phyloP scores from a whole-genome alignment of 2,329 filamentous ascomycete species.

The Bipolaris oryzae region DNA sequence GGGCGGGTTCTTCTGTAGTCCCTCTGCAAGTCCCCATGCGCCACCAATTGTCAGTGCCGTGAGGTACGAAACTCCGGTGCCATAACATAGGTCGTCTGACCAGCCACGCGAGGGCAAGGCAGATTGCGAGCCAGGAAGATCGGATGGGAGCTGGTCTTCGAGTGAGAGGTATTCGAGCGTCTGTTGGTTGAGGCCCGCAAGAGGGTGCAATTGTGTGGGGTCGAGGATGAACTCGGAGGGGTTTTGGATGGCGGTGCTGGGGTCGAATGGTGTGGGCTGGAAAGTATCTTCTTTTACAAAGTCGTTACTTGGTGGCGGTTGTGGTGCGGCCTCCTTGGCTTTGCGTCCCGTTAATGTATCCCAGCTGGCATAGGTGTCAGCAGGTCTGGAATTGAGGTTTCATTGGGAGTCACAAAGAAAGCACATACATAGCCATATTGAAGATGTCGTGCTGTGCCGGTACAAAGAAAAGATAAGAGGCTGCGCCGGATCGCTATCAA shows the following conservation, averaged over 20 bases:
- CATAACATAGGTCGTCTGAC: constrained; percentile 98
- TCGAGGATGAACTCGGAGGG: constrained; percentile 91
- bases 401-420: not conserved
- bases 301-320: constrained; percentile 41
- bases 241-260: constrained; percentile 72
- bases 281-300: constrained; percentile 55
- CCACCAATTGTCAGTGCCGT: constrained; percentile 85
- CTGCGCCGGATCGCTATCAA: constrained; percentile 30
- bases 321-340: constrained; percentile 53
- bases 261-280: constrained; percentile 68
- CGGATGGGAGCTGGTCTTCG: constrained; percentile 87
- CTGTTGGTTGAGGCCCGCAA: constrained; percentile 90
- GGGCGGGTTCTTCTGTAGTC: constrained; percentile 71
- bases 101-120: constrained; percentile 94
- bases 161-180: constrained; percentile 93
- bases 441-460: constrained; percentile 20
- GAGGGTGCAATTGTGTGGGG: constrained; percentile 85
- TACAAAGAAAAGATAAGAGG: constrained; percentile 20
- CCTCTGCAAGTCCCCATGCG: constrained; percentile 90
- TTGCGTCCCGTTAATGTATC: constrained; percentile 67
- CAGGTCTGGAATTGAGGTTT: not conserved
- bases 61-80: constrained; percentile 92
- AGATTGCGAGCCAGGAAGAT: constrained; percentile 83
- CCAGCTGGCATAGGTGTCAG: constrained; percentile 43
- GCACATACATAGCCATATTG: constrained; percentile 47